Percentiles rank a stretch among this genome's conserved stretches.
These are phyloP conservation scores for Cyberlindnera sargentensis DNA, from an alignment of 805 yeast genomes.

Conservation along the genomic window DNA sequence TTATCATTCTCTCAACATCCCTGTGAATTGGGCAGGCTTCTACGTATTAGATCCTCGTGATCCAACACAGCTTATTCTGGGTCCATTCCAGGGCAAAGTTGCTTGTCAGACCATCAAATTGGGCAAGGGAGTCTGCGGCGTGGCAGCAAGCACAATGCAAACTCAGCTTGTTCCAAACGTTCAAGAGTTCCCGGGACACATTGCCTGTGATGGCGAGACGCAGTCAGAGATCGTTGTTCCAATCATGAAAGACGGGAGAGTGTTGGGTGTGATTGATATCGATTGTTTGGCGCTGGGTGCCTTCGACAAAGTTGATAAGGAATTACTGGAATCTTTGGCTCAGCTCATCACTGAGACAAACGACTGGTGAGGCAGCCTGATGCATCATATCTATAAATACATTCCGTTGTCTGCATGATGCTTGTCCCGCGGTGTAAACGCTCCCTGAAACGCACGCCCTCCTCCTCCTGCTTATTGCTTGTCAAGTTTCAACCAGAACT, in stretches of 20 bases:
- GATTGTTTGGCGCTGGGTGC: constrained; percentile 66
- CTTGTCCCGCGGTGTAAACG: too few relatives aligned
- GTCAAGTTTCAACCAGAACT: too few relatives aligned
- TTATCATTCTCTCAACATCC: constrained; percentile 49
- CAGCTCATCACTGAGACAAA: constrained; percentile 44
- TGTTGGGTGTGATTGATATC: constrained; percentile 77
- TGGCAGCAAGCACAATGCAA: constrained; percentile 50
- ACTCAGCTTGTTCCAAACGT: constrained; percentile 82
- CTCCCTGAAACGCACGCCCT: too few relatives aligned
- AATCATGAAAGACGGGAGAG: constrained; percentile 36
- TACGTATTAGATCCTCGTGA: constrained; percentile 42
- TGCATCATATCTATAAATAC: too few relatives aligned
- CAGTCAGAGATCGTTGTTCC: constrained; percentile 93
- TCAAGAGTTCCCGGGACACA: constrained; percentile 78
- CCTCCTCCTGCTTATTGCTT: too few relatives aligned
- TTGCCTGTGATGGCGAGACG: constrained; percentile 96
- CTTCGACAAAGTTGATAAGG: constrained; percentile 57
- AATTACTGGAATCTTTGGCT: constrained; percentile 55
- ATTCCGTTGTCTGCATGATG: too few relatives aligned
- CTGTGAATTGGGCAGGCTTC: constrained; percentile 93
- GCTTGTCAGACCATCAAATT: constrained; percentile 81
- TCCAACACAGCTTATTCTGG: constrained; percentile 52
- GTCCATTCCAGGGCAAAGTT: constrained; percentile 95
- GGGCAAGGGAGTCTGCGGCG: constrained; percentile 91
- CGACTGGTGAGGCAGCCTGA: constrained; percentile 30